Conservation (phyloP, 73 alveolate genomes). For the Paramecium biaurelia region DNA sequence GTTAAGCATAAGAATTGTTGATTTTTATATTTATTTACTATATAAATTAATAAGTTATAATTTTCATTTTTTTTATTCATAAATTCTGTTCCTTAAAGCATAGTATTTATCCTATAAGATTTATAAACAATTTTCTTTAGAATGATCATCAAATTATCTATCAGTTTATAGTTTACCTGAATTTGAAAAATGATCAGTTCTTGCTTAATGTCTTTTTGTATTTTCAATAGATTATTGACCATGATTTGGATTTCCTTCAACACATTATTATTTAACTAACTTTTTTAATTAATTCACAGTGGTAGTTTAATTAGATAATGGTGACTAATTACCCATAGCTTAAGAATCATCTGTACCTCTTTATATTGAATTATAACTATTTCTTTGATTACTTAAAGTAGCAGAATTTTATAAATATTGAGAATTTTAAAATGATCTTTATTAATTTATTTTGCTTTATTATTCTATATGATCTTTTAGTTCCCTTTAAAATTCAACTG, state of each 20-base stretch:
- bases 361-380: neutral
- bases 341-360: slow-evolving; percentile 7
- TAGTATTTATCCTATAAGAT: neutral
- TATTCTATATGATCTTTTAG: neutral
- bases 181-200: neutral
- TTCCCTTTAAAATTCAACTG: neutral
- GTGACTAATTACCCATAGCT: neutral
- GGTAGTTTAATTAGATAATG: neutral
- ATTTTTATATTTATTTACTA: neutral
- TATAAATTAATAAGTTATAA: neutral
- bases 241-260: neutral
- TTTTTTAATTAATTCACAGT: neutral
- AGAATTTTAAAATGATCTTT: slow-evolving; percentile 1
- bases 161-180: neutral
- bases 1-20: neutral
- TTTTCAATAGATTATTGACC: neutral
- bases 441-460: neutral
- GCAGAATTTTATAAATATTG: neutral
- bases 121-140: neutral
- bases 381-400: neutral
- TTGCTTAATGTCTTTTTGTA: neutral
- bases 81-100: slow-evolving; percentile 18
- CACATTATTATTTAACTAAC: neutral
- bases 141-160: neutral
- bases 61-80: slow-evolving; percentile 11